Percentiles rank a stretch among this genome's conserved stretches.
phyloP scores from a whole-genome alignment of 257 asterid genomes.

The Linaria vulgaris region DNA sequence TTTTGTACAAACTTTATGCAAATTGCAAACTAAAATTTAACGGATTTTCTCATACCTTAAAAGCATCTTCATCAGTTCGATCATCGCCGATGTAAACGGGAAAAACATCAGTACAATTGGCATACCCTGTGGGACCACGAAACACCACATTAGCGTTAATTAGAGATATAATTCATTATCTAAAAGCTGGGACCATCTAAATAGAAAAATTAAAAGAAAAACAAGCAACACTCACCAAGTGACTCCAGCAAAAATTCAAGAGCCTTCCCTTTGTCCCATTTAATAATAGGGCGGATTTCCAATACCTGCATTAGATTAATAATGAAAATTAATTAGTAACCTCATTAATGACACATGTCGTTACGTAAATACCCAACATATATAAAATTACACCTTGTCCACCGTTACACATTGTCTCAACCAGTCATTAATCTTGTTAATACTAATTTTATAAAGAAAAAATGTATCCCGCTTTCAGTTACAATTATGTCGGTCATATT shows the following conservation, averaged over 20 bases:
- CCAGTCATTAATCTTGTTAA: no score
- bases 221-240: constrained; percentile 55
- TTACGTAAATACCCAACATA: no score
- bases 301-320: constrained; percentile 52
- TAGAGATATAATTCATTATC: not conserved
- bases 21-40: not conserved
- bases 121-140: constrained; percentile 45
- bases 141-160: not conserved
- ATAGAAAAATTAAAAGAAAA: not conserved
- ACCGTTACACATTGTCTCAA: no score
- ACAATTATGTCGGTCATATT: no score
- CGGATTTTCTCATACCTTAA: constrained; percentile 58
- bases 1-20: no score
- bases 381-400: no score
- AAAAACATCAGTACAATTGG: constrained; percentile 62
- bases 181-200: constrained; percentile 17
- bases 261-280: constrained; percentile 99
- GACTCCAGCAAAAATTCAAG: constrained; percentile 85
- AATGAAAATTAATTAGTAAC: not conserved
- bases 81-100: constrained; percentile 93
- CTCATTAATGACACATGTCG: no score
- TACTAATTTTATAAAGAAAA: no score
- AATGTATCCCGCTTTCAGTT: no score
- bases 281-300: constrained; percentile 90
- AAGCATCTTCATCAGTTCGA: constrained; percentile 88